Evolutionary conservation across 2,329 filamentous ascomycete species (phyloP), one percentile per base, ranked within the genome.

Genomic region (Fusarium pseudocircinatum): DNA sequence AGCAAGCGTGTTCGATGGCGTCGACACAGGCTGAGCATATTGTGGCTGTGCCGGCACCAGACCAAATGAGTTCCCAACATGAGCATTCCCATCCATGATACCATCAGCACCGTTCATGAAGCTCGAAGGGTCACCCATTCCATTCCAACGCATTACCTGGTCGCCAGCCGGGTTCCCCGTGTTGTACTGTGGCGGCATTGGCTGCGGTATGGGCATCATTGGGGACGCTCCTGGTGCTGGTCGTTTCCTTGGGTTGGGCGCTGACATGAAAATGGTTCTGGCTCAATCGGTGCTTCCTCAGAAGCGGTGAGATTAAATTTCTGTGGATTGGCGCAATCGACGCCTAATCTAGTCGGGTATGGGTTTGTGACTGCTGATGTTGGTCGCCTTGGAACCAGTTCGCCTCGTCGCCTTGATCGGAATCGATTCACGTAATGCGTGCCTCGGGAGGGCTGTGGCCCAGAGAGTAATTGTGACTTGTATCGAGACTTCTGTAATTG

Each of bases 141-240:
- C 80, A 67, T 83, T 84, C 86, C 86, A 88, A 75, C 83, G 81
- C 70, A 85, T 78, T 72, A 85, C 82, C 78, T 85, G 84, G 69
- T 85, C 88, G 71, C 84, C 79, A 70, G 86, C 81, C 53, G 85
- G 86, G 64, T 83, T 83, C 24, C 85, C 83, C 69, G 83, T 79
- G 37, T 83, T 80, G 76, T 87, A 85, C 43, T 83, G 79, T 70
- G 84, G 84, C 64, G 88, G 87, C 78, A 88, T 82, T 73, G 84
- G 84, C 43, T 87, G 85, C 69, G 85, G 85, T 56, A 85, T 79
- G 39, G 90, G 88, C 28, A 88, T 83, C 73, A 89, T 83, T n/a
- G 93, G 92, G 42, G 90, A 87, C 70, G 91, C 85, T 79, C 92
- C 93, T 63, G 93, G 92, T 52, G 93, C 93, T 75, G 92, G 86